A percentile compares a stretch with the other conserved stretches of the same genome.
Evolutionary conservation across 768 basidiomycete genomes (phyloP).

Genomic region (Leccinum obscurum): DNA sequence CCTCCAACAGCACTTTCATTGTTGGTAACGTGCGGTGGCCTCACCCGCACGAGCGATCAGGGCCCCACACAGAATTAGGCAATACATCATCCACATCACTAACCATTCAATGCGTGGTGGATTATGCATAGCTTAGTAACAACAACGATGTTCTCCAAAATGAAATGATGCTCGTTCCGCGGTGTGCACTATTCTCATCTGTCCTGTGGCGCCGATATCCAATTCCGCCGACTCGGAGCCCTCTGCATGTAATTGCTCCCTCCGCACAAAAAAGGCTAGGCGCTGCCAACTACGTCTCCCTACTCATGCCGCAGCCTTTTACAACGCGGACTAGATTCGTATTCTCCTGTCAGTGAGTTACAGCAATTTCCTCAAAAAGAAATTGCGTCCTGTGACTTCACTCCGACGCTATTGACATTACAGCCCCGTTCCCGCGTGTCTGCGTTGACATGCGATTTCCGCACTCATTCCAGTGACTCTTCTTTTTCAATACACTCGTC

Average conservation of each 20-base stretch:
- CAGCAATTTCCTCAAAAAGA: constrained; percentile 23
- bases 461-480: constrained; percentile 9
- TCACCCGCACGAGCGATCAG: constrained; percentile 21
- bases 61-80: constrained; percentile 4
- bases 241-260: neutral
- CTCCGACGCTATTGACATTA: constrained; percentile 13
- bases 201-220: neutral
- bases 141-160: constrained; percentile 6
- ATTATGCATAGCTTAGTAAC: constrained; percentile 5
- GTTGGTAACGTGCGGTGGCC: constrained; percentile 4
- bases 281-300: neutral
- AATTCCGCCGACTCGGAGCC: neutral
- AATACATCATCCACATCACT: constrained; percentile 4
- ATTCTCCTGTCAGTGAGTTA: constrained; percentile 20
- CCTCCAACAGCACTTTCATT: neutral
- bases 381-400: constrained; percentile 14
- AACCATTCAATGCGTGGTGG: constrained; percentile 6
- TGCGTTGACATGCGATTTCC: constrained; percentile 19
- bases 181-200: constrained; percentile 6
- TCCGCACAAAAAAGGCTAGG: neutral
- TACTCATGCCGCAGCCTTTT: constrained; percentile 4
- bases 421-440: constrained; percentile 27
- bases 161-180: constrained; percentile 8
- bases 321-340: constrained; percentile 11
- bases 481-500: constrained; percentile 1